A percentile compares a stretch with the other conserved stretches of the same genome.
phyloP scores from a whole-genome alignment of 192 early-diverging fungal genomes.

The Gaertneriomyces semiglobifer region DNA sequence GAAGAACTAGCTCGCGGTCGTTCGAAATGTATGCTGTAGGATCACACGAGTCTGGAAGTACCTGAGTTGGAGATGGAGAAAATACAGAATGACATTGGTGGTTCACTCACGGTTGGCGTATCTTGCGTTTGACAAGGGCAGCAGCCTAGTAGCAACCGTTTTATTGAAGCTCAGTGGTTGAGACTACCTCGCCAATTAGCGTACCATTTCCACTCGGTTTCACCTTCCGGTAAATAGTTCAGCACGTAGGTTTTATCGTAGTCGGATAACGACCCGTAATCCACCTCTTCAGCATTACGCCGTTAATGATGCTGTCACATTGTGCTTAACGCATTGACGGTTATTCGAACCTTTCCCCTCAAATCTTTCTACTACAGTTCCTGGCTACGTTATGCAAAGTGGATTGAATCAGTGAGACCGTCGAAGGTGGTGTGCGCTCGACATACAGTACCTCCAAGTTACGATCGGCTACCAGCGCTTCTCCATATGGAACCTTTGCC shows the following conservation, averaged over 20 bases:
- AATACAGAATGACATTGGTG: no score
- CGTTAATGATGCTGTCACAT: background rate
- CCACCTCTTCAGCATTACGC: conserved; percentile 18
- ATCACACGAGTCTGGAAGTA: conserved; percentile 36
- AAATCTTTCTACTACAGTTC: conserved; percentile 40
- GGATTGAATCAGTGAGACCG: background rate
- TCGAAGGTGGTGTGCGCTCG: background rate
- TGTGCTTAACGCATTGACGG: background rate
- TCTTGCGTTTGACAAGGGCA: conserved; percentile 33
- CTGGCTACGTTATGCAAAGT: conserved; percentile 15
- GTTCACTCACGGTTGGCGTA: conserved; percentile 34
- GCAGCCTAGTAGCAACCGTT: conserved; percentile 20
- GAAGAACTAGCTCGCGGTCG: conserved; percentile 23
- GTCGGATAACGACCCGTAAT: conserved; percentile 33
- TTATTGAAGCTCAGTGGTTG: background rate
- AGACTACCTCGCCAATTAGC: background rate
- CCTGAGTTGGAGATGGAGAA: background rate
- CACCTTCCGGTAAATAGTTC: conserved; percentile 26
- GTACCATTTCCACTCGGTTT: conserved; percentile 40
- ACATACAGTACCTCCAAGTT: conserved; percentile 23
- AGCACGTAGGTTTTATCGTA: conserved; percentile 40
- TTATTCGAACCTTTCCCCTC: conserved; percentile 26
- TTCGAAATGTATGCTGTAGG: conserved; percentile 30
- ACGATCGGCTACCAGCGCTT: conserved; percentile 26
- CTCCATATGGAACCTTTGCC: conserved; percentile 22